Percentiles rank a stretch among this genome's conserved stretches.
These are phyloP conservation scores for Exophiala lecanii-corni DNA, from an alignment of 2,329 filamentous ascomycete species.

Conservation along the genomic window DNA sequence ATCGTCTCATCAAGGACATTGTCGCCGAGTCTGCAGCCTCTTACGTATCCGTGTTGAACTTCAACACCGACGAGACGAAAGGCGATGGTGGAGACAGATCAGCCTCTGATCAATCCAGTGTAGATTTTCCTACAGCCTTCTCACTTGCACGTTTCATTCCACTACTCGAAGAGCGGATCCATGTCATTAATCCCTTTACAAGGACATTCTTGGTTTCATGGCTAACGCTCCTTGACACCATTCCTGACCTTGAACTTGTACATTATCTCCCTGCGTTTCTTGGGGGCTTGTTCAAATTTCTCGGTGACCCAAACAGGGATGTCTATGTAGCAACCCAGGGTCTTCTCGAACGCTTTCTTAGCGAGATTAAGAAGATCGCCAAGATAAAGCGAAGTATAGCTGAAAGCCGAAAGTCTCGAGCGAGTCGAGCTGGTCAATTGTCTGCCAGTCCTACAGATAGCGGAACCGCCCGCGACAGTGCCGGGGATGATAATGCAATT, in stretches of 20 bases:
- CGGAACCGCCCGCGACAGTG: slow-evolving; percentile 23
- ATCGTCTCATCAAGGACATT: slow-evolving; percentile 92
- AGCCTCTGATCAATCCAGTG: slow-evolving; percentile 33
- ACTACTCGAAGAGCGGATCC: slow-evolving; percentile 86
- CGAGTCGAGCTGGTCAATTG: slow-evolving; percentile 12
- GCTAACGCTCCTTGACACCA: slow-evolving; percentile 92
- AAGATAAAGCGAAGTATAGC: slow-evolving; percentile 86
- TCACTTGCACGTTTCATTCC: slow-evolving; percentile 89
- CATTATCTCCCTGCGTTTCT: slow-evolving; percentile 89
- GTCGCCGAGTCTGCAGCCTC: slow-evolving; percentile 91
- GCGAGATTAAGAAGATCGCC: slow-evolving; percentile 91
- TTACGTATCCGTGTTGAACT: slow-evolving; percentile 83
- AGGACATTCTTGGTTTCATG: slow-evolving; percentile 92
- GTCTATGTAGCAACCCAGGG: slow-evolving; percentile 91
- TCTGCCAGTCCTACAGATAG: slow-evolving; percentile 30
- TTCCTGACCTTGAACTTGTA: slow-evolving; percentile 92
- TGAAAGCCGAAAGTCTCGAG: slow-evolving; percentile 72
- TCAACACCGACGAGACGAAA: slow-evolving; percentile 39
- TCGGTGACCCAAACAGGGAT: slow-evolving; percentile 85
- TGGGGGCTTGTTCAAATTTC: slow-evolving; percentile 80
- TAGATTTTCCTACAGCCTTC: slow-evolving; percentile 76
- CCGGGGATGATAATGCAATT: slow-evolving; percentile 28
- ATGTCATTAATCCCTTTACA: slow-evolving; percentile 90
- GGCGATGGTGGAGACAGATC: slow-evolving; percentile 31
- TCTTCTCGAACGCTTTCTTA: slow-evolving; percentile 82